Evolutionary conservation across 441 rosid genomes (phyloP).

Genomic region (Adansonia madagascariensis): DNA sequence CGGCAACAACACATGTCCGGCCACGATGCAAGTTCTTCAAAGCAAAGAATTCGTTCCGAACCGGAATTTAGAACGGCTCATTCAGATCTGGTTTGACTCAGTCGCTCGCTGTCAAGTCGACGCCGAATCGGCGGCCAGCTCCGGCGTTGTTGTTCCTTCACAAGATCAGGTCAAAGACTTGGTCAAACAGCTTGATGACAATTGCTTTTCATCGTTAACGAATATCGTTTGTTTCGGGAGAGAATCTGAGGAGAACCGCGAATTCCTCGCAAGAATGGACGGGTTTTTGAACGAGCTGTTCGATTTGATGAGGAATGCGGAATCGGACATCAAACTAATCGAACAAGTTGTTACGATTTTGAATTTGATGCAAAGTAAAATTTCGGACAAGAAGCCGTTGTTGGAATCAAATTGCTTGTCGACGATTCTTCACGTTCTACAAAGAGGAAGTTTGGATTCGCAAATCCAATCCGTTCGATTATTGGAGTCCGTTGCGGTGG

Average conservation of each 20-base stretch:
- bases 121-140: constrained; percentile 24
- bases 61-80: constrained; percentile 75
- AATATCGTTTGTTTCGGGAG: constrained; percentile 51
- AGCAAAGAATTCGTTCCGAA: constrained; percentile 73
- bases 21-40: constrained; percentile 91
- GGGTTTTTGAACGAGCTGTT: constrained; percentile 59
- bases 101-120: constrained; percentile 36
- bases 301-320: constrained; percentile 43
- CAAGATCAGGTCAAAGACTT: constrained; percentile 40
- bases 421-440: constrained; percentile 50
- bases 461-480: constrained; percentile 56
- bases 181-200: constrained; percentile 35
- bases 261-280: constrained; percentile 46
- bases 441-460: constrained; percentile 41
- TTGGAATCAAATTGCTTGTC: constrained; percentile 43
- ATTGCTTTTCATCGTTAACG: constrained; percentile 31
- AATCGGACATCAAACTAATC: constrained; percentile 33
- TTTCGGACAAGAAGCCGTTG: constrained; percentile 42
- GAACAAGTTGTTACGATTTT: constrained; percentile 50
- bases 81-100: constrained; percentile 72
- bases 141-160: constrained; percentile 29
- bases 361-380: constrained; percentile 39
- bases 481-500: constrained; percentile 52
- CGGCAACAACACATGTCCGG: constrained; percentile 91
- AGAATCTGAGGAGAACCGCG: constrained; percentile 58